These are phyloP conservation scores for Rosa hybrid DNA, from an alignment of 331 rosid genomes.

Conservation along the genomic window DNA sequence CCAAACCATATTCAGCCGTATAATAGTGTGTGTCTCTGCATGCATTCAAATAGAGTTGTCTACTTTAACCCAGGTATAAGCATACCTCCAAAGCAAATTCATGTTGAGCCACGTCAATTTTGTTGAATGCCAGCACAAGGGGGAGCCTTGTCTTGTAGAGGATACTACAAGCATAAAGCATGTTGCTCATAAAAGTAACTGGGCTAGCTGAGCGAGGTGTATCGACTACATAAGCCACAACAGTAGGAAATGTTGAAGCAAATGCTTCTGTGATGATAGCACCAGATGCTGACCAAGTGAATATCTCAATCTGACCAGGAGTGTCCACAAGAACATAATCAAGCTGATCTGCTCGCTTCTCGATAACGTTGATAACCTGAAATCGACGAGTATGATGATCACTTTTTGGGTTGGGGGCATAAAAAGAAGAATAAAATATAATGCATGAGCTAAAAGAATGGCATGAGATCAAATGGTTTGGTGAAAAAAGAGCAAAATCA, in stretches of 20 bases:
- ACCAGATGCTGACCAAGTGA: conserved; percentile 99
- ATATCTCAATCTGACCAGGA: conserved; percentile 97
- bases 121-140: conserved; percentile 86
- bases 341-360: conserved; percentile 86
- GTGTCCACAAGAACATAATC: conserved; percentile 97
- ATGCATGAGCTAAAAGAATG: not conserved
- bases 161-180: conserved; percentile 95
- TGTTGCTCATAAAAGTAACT: conserved; percentile 95
- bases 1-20: not conserved
- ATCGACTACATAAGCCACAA: conserved; percentile 77
- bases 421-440: not conserved
- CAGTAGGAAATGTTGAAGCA: conserved; percentile 98
- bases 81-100: conserved; percentile 92
- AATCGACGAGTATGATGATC: conserved; percentile 19
- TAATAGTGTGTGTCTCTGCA: not conserved
- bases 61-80: not conserved
- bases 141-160: conserved; percentile 93
- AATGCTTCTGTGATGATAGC: conserved; percentile 97
- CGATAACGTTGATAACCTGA: conserved; percentile 81
- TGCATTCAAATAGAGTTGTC: not conserved
- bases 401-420: not conserved
- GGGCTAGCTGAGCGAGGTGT: conserved; percentile 89
- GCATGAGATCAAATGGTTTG: not conserved
- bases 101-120: conserved; percentile 78
- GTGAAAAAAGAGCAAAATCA: not conserved